Conservation (phyloP, 176 grass and related monocot species). For the Poa pratensis region DNA sequence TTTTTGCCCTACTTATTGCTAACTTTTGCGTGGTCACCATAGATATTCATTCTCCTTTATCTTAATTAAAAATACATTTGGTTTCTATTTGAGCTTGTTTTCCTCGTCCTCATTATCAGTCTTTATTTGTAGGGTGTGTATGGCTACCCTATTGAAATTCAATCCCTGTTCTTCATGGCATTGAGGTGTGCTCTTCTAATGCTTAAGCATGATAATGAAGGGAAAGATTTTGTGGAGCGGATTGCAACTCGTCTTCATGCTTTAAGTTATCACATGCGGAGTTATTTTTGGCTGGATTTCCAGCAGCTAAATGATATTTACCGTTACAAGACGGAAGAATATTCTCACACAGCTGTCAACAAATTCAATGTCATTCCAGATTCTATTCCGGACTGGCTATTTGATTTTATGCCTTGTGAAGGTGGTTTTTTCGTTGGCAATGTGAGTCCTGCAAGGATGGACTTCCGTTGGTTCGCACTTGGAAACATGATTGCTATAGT, state of each 20-base stretch:
- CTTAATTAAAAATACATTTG: slow-evolving; percentile 20
- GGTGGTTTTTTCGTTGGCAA: slow-evolving; percentile 83
- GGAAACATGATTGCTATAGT: slow-evolving; percentile 82
- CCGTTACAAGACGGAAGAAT: slow-evolving; percentile 83
- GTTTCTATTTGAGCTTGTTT: slow-evolving; percentile 19
- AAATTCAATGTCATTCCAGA: slow-evolving; percentile 88
- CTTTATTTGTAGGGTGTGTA: slow-evolving; percentile 66
- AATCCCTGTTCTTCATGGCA: slow-evolving; percentile 87
- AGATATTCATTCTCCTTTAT: not conserved
- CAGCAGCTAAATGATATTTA: slow-evolving; percentile 84
- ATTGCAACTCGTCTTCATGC: slow-evolving; percentile 78
- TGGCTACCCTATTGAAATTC: slow-evolving; percentile 81
- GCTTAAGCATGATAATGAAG: slow-evolving; percentile 77
- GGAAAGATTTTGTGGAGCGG: slow-evolving; percentile 67
- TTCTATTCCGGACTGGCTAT: slow-evolving; percentile 80
- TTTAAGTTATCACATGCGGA: slow-evolving; percentile 85
- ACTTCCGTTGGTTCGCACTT: slow-evolving; percentile 79
- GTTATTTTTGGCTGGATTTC: slow-evolving; percentile 85
- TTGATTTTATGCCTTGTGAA: slow-evolving; percentile 80
- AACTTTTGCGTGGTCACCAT: not conserved
- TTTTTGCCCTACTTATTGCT: not conserved
- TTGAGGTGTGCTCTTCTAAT: slow-evolving; percentile 62
- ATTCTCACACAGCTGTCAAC: slow-evolving; percentile 83
- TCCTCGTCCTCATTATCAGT: slow-evolving; percentile 12
- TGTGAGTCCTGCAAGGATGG: slow-evolving; percentile 84